Evolutionary conservation across 306 rosid genomes (phyloP), one percentile per base, ranked within the genome.

Genomic region (Purshia tridentata): DNA sequence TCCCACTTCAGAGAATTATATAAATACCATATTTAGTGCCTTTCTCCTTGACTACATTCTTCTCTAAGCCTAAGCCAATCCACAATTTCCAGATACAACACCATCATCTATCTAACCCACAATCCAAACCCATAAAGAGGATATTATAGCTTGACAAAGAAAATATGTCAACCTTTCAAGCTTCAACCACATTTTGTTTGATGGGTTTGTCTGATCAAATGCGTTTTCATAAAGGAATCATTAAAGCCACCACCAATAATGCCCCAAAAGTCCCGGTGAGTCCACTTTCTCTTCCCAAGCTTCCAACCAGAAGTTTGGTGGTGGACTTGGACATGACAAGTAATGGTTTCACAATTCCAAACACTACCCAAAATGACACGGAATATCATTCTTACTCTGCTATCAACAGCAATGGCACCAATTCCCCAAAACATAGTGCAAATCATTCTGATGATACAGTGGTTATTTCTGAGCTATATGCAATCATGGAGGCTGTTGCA

Each of bases 401-500:
- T 13, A 53, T 18, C 74, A 57, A 12, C 50, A 78, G 41, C 13
- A 29, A 53, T 29, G 35, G 15, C 19, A 37, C 0, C 5, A 6
- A 22, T 75, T 65, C 72, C 8, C 16, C 52, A 15, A 6, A 37
- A 59, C 63, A 52, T 6, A 65, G 62, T 42, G 15, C 1, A 56
- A 42, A 52, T 20, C 55, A 42, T 10, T 53, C 60, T 42, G 65
- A 65, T 12, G 71, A 46, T 41, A 53, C 47, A 62, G 37, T 76
- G 16, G 73, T 59, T 68, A 44, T 62, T 57, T 69, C 56, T 41
- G 84, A 88, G 85, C 76, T 93, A 65, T 82, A 84, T 64, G 64
- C 86, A 61, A 76, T 93, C 15, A 72, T 87, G 86, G 93, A 89
- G 65, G 76, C 76, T 11, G 81, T 83, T 47, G 79, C 84, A 11